phyloP scores from a whole-genome alignment of 1,284 basidiomycete species.

The Caloboletus firmus region DNA sequence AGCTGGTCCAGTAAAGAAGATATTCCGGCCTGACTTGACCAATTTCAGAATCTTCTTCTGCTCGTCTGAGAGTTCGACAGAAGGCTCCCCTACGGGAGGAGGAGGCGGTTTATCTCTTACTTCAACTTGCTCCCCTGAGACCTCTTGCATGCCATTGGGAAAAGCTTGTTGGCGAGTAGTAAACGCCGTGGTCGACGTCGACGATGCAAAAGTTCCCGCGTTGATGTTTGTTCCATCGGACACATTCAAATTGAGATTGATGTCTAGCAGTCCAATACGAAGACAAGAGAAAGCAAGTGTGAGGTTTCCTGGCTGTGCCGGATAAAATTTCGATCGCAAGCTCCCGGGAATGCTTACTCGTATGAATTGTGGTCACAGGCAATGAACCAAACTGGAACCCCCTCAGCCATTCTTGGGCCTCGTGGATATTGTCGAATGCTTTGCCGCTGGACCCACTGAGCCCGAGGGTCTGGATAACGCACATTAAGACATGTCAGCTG shows the following conservation, averaged over 20 bases:
- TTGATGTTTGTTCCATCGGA: slow-evolving; percentile 2
- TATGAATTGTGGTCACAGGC: slow-evolving; percentile 12
- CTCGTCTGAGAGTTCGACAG: slow-evolving; percentile 45
- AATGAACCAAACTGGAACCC: slow-evolving; percentile 14
- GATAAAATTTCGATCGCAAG: neutral
- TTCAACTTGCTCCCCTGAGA: neutral
- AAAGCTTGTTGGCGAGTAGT: neutral
- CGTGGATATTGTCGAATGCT: slow-evolving; percentile 33
- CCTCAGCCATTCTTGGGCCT: slow-evolving; percentile 33
- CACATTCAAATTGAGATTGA: slow-evolving; percentile 27
- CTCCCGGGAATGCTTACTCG: slow-evolving; percentile 17
- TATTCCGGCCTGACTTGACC: slow-evolving; percentile 57
- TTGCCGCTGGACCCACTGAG: slow-evolving; percentile 35
- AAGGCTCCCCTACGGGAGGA: slow-evolving; percentile 6
- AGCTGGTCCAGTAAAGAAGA: slow-evolving; percentile 83
- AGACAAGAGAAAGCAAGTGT: neutral
- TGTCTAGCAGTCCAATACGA: slow-evolving; percentile 11
- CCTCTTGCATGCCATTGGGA: neutral
- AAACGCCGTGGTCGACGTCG: slow-evolving; percentile 7
- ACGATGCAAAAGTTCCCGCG: neutral
- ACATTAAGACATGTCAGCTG: neutral
- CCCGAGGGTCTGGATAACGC: slow-evolving; percentile 26
- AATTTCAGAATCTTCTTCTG: slow-evolving; percentile 58
- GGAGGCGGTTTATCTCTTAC: slow-evolving; percentile 1
- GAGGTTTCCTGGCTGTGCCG: neutral